phyloP scores from a whole-genome alignment of 1,284 basidiomycete species.

The Taiwanofungus camphoratus region DNA sequence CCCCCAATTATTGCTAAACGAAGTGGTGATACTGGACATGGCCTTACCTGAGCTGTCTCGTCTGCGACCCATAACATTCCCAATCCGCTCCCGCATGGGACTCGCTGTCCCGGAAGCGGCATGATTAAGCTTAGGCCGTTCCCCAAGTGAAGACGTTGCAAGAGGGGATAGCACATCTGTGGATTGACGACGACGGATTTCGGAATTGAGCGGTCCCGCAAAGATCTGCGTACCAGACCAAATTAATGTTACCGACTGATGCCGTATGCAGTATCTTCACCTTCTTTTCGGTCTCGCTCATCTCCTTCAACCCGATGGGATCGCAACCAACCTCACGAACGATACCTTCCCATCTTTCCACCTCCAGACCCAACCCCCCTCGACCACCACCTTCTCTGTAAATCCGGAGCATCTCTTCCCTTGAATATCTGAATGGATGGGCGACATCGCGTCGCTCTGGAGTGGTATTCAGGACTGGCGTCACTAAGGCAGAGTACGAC shows the following conservation, averaged over 20 bases:
- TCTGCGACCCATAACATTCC: constrained; percentile 50
- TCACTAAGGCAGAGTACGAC: constrained; percentile 76
- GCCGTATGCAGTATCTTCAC: constrained; percentile 34
- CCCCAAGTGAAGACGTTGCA: constrained; percentile 42
- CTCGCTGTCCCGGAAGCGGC: constrained; percentile 42
- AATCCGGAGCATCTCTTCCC: constrained; percentile 79
- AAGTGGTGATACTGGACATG: background rate
- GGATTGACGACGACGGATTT: constrained; percentile 75
- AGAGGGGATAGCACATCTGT: constrained; percentile 60
- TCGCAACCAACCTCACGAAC: constrained; percentile 70
- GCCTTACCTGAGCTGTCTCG: constrained; percentile 60
- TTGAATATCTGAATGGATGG: constrained; percentile 82
- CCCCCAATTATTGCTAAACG: constrained; percentile 2
- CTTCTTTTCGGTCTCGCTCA: constrained; percentile 85
- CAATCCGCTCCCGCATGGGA: constrained; percentile 62
- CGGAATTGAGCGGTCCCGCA: constrained; percentile 70
- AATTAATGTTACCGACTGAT: constrained; percentile 8
- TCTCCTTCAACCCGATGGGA: constrained; percentile 74
- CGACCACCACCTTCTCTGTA: constrained; percentile 77
- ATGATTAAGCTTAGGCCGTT: constrained; percentile 53
- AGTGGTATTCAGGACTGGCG: constrained; percentile 44
- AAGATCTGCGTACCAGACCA: constrained; percentile 48
- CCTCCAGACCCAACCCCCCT: constrained; percentile 74
- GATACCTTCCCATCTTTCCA: constrained; percentile 82
- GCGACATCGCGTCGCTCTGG: constrained; percentile 54